phyloP scores from a whole-genome alignment of 352 stramenopile species.

The Elongisporangium anandrum region DNA sequence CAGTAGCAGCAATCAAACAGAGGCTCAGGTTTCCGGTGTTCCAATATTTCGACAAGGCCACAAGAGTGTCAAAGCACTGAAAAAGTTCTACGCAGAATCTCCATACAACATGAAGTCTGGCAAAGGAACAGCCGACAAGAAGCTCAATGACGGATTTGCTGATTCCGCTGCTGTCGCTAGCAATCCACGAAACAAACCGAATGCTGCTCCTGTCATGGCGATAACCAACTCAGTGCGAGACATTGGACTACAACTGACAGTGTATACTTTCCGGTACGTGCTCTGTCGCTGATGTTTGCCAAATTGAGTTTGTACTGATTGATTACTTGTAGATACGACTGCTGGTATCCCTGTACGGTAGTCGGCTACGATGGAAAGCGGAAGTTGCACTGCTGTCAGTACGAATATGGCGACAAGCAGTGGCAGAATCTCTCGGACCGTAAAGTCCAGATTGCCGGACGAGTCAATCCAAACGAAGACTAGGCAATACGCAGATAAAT shows the following conservation, averaged over 20 bases:
- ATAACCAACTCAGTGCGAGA: constrained; percentile 51
- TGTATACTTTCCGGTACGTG: constrained; percentile 63
- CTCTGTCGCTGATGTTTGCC: background rate
- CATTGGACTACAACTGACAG: constrained; percentile 53
- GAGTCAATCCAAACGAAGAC: constrained; percentile 6
- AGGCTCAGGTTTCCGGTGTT: constrained; percentile 5
- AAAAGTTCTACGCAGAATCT: constrained; percentile 51
- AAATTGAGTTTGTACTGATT: background rate
- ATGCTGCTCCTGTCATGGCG: constrained; percentile 1
- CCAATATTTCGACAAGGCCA: constrained; percentile 59
- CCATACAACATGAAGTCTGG: constrained; percentile 40
- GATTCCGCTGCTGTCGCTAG: background rate
- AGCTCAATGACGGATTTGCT: background rate
- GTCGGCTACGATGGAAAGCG: constrained; percentile 71
- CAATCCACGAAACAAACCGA: constrained; percentile 3
- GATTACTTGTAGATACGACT: constrained; percentile 48
- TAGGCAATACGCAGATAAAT: background rate
- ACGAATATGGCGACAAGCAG: constrained; percentile 81
- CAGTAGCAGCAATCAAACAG: constrained; percentile 12
- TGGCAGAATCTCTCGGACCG: constrained; percentile 56
- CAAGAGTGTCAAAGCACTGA: constrained; percentile 61
- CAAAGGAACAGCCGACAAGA: constrained; percentile 13
- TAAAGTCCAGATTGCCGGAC: constrained; percentile 44
- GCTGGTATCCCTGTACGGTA: constrained; percentile 76
- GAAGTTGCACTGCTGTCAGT: constrained; percentile 72